These are phyloP conservation scores for Arctostaphylos glauca DNA, from an alignment of 148 eudicot species.

Conservation along the genomic window DNA sequence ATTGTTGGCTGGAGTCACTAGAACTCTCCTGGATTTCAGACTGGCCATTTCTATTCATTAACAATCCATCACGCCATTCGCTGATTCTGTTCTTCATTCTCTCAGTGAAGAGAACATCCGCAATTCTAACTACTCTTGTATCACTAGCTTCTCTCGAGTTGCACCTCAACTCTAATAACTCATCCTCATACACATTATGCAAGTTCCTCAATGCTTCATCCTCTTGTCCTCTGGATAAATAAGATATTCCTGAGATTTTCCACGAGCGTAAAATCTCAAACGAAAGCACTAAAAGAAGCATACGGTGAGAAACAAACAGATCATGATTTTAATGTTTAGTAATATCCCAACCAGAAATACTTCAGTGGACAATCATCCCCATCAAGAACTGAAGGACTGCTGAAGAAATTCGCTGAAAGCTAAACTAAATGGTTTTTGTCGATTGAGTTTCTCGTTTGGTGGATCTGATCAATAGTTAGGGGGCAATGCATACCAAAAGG, in stretches of 20 bases:
- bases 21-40: slow-evolving; percentile 33
- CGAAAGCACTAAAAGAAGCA: slow-evolving; percentile 13
- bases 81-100: slow-evolving; percentile 66
- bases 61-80: slow-evolving; percentile 70
- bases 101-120: slow-evolving; percentile 80
- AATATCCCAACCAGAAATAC: neutral
- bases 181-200: slow-evolving; percentile 37
- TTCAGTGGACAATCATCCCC: neutral
- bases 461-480: too few species aligned
- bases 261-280: slow-evolving; percentile 49
- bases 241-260: slow-evolving; percentile 92
- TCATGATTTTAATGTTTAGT: neutral
- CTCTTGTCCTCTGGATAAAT: slow-evolving; percentile 98
- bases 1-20: slow-evolving; percentile 39
- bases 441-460: too few species aligned
- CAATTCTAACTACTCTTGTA: slow-evolving; percentile 41
- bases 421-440: neutral
- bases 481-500: too few species aligned
- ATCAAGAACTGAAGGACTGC: neutral
- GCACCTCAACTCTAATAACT: slow-evolving; percentile 27
- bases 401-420: neutral
- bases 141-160: slow-evolving; percentile 42
- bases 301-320: slow-evolving; percentile 11
- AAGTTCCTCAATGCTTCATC: slow-evolving; percentile 59
- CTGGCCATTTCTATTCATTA: slow-evolving; percentile 34